Evolutionary conservation across 1,139 yeast genomes (phyloP), one percentile per base, ranked within the genome.

Genomic region (Dujonia santamariae): DNA sequence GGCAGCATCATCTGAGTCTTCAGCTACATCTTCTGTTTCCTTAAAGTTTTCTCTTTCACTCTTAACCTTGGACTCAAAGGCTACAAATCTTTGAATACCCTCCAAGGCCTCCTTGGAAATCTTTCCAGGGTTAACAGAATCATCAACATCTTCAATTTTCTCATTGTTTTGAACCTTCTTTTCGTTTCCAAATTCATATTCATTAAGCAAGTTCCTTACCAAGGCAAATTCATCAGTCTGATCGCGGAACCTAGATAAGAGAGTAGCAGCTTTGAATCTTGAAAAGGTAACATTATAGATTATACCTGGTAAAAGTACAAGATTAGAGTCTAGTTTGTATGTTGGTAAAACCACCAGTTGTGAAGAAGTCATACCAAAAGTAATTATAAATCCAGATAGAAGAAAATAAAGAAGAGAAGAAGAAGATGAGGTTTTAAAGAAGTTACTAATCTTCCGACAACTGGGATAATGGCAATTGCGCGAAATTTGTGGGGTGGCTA

Each of bases 271-370:
- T 37, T 69, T 67, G 42, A 63, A 59, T 34, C 72, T 58, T 24
- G 71, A 57, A 37, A 78, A 72, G 1, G 77, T 63, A 12, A 78
- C 76, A 40, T 75, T 70, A 52, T 79, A 80, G 19, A 77, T 65
- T 32, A 78, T 71, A 0, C 85, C 85, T 1, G 86, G 85, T 11
- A 79, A 51, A 24, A 78, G 61, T 11, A 79, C 75, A 39, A 78
- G 53, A 43, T 62, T 66, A 29, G 72, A 65, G 47, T 67, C 74
- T 26, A 67, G 54, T 35, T 57, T 59, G 47, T 68, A 68, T 22
- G 65, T 59, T 23, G 75, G 75, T 32, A 69, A 53, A 13, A 58
- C 59, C 34, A 59, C 41, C 41, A 42, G 49, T 31, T 43, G 53
- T 11, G n/a, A n/a, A n/a, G n/a, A n/a, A n/a, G n/a, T n/a, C n/a